Evolutionary conservation across 768 basidiomycete genomes (phyloP).

Genomic region (Russula ochroleuca): DNA sequence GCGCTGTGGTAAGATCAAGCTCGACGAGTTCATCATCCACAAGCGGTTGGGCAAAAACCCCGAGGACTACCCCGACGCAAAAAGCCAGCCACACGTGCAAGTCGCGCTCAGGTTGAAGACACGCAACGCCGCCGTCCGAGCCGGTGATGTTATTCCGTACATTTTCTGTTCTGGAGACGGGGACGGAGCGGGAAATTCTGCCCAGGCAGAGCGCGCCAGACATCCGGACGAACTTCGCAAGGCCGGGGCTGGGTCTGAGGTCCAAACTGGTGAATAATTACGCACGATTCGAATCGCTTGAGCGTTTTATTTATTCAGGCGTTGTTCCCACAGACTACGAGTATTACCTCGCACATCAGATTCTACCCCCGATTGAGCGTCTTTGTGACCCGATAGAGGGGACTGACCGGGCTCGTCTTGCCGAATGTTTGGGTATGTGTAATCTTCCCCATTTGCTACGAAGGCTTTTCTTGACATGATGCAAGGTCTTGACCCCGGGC

Average conservation of each 20-base stretch:
- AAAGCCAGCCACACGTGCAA: conserved; percentile 94
- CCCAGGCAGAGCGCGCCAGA: conserved; percentile 85
- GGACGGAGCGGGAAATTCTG: conserved; percentile 62
- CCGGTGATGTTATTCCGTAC: conserved; percentile 94
- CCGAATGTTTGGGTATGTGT: conserved; percentile 85
- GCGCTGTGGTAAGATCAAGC: conserved; percentile 64
- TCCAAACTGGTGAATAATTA: conserved; percentile 64
- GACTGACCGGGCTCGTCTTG: conserved; percentile 85
- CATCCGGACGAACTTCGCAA: conserved; percentile 90
- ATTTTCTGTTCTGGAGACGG: conserved; percentile 83
- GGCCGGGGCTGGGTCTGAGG: conserved; percentile 53
- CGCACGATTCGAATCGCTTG: neutral
- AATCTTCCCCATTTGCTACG: neutral
- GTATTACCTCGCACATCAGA: conserved; percentile 85
- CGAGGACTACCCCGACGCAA: conserved; percentile 94
- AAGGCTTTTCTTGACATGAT: neutral
- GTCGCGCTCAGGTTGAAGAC: conserved; percentile 89
- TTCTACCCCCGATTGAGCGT: conserved; percentile 91
- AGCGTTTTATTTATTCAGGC: conserved; percentile 6
- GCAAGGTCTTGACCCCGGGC: conserved; percentile 57
- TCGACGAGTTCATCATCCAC: conserved; percentile 94
- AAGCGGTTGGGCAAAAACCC: conserved; percentile 98
- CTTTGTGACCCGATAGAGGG: conserved; percentile 96
- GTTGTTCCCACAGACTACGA: conserved; percentile 63
- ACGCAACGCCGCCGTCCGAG: conserved; percentile 71